Base-by-base conservation (phyloP, 495 filamentous ascomycete species). In the Aspergillus steynii region DNA sequence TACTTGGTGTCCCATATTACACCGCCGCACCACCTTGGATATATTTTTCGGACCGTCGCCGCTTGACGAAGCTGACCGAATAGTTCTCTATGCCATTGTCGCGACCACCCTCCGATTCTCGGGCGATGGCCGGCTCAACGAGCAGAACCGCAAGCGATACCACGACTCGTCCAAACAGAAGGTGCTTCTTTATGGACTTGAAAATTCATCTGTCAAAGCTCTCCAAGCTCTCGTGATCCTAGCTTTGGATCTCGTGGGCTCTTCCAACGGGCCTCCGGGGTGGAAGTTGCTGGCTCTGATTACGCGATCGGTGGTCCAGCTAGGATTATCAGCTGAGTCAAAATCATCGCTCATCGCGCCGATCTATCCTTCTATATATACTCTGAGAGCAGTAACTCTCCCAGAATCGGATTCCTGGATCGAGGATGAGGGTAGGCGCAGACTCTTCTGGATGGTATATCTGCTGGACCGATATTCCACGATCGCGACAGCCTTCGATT, bases 391-490 rank as follows among this genome's bases (percentile, higher is more conserved):
- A 15, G 90, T 91, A 73, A 85, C 91, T 20, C 78, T 96, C 1
- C 89, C 92, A 0, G 92, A 95, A 50, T 80, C 92, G 0, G 87
- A 88, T 42, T 89, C 91, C 50, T 96, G 90, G 77, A 89, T 94
- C 59, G 92, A 96, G 70, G 91, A 96, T 54, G 92, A 96, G 67
- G 88, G 90, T 50, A 79, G 91, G 47, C 80, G 92, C 47, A 80
- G 92, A 6, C 76, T 96, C 1, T 96, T 96, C 77, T 96, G 92
- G 92, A 93, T 92, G 89, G 87, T 96, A 29, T 96, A 95, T 67
- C 70, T 96, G 29, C 80, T 96, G 37, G 92, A 96, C 73, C 82
- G 93, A 47, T 96, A 95, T 65, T 92, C 92, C 1, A 96, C 91
- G 1, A 85, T 96, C 50, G 88, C 91, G 0, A 96, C 92, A 0